Evolutionary conservation across 2,329 filamentous ascomycete genomes (phyloP), one percentile per base, ranked within the genome.

Genomic region (Aspergillus japonicus): DNA sequence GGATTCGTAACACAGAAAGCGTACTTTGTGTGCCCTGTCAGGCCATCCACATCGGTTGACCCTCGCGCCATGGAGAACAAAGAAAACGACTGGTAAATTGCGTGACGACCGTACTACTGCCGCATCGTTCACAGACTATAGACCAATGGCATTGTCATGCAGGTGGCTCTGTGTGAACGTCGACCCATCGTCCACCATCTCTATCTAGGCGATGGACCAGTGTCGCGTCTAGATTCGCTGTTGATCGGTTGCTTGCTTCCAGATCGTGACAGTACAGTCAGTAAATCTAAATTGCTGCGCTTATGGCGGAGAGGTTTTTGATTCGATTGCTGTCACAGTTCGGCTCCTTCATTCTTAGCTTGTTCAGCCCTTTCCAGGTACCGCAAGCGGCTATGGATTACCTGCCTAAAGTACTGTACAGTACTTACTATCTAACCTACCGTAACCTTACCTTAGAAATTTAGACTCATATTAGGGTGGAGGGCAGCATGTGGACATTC

Each of bases 111-210:
- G 42, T 47, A 48, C 53, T 55, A 55, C 53, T 55, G 53, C 53
- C 31, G 47, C 53, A 44, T 47, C 47, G 31, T 55, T 55, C 39
- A 48, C 44, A 55, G 39, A 33, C 35, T 29, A 31, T 21, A 52
- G 39, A 29, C 24, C 55, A 47, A 57, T 55, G 29, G 53, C 53
- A 55, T 55, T 55, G 53, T 48, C 53, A 55, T 55, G 42, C 26
- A 55, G 21, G 53, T 47, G n/a, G 53, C 19, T 31, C 47, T 19
- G 42, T 55, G 53, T 47, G 53, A 48, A 55, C 42, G 16, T 11
- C 52, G 19, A 23, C 51, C 24, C 51, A 53, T 42, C 51, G 26
- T 31, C 29, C n/a, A 50, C 23, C 19, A 26, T 52, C 21, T 44
- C 24, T 52, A 23, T 31, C 55, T 11, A 47, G 33, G 11, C 50